Percentiles rank a stretch among this genome's conserved stretches.
Evolutionary conservation across 2,329 filamentous ascomycete genomes (phyloP).

Genomic region (Falciphora oryzae): DNA sequence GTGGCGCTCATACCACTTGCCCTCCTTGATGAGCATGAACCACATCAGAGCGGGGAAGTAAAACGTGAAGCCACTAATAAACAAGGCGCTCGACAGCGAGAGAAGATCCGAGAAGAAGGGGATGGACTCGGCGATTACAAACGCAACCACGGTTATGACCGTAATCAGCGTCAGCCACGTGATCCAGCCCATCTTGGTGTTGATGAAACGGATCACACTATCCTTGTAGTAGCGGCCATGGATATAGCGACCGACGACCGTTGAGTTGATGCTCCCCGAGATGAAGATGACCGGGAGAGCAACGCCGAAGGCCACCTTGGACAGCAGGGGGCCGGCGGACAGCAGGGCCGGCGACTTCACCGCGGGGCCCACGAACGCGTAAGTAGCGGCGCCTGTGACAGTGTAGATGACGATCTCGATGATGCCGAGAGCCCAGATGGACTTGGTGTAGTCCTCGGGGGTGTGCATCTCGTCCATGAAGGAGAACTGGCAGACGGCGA

Average conservation of each 20-base stretch:
- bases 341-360: conserved; percentile 64
- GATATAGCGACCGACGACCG: conserved; percentile 39
- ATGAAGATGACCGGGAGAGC: conserved; percentile 69
- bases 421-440: conserved; percentile 55
- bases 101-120: conserved; percentile 67
- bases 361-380: conserved; percentile 58
- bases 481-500: conserved; percentile 45
- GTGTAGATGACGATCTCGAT: conserved; percentile 62
- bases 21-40: conserved; percentile 27
- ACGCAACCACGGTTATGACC: conserved; percentile 56
- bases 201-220: conserved; percentile 39
- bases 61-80: conserved; percentile 41
- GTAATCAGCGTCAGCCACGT: conserved; percentile 53
- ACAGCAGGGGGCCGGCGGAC: conserved; percentile 51
- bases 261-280: conserved; percentile 63
- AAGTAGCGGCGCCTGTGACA: conserved; percentile 60
- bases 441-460: conserved; percentile 40
- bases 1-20: conserved; percentile 20
- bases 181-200: conserved; percentile 41
- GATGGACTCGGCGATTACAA: conserved; percentile 66
- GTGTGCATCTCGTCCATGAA: conserved; percentile 51
- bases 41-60: conserved; percentile 29
- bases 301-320: conserved; percentile 64
- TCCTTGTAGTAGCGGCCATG: conserved; percentile 35
- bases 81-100: conserved; percentile 40